phyloP scores from a whole-genome alignment of 768 basidiomycete genomes.

The Phylloporus rhodoxanthus region DNA sequence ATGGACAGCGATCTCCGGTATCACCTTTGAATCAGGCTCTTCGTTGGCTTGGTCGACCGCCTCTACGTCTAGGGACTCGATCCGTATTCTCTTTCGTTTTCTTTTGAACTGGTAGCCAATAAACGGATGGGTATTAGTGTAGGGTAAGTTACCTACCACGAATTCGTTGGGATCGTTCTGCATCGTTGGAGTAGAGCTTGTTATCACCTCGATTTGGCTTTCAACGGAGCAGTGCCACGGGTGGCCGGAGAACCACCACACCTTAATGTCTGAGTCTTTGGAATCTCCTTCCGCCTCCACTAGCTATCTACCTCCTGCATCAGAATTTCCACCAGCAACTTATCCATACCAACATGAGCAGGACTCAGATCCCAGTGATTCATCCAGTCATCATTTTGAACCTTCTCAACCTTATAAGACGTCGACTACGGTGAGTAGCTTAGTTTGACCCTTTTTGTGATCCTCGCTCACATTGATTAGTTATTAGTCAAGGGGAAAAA shows the following conservation, averaged over 20 bases:
- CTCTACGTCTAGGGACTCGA: slow-evolving; percentile 1
- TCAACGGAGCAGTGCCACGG: neutral
- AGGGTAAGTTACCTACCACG: slow-evolving; percentile 13
- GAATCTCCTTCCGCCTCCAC: neutral
- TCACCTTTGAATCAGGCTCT: neutral
- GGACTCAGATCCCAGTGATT: neutral
- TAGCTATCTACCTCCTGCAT: neutral
- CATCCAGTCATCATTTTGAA: no score
- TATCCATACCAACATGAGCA: neutral
- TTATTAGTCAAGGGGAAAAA: neutral
- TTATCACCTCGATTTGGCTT: no score
- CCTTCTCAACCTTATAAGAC: neutral
- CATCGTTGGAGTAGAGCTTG: slow-evolving; percentile 5
- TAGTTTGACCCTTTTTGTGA: neutral
- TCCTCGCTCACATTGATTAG: neutral
- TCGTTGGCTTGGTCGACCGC: neutral
- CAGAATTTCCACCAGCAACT: neutral
- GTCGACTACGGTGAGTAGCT: neutral
- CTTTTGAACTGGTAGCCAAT: slow-evolving; percentile 19
- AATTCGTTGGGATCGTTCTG: slow-evolving; percentile 16
- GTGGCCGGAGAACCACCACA: neutral
- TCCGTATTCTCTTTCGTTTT: slow-evolving; percentile 20
- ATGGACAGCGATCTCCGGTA: slow-evolving; percentile 19
- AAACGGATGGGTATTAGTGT: neutral
- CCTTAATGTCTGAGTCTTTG: no score